These are phyloP conservation scores for Meyerozyma smithsonii DNA, from an alignment of 1,139 yeast genomes.

Conservation along the genomic window DNA sequence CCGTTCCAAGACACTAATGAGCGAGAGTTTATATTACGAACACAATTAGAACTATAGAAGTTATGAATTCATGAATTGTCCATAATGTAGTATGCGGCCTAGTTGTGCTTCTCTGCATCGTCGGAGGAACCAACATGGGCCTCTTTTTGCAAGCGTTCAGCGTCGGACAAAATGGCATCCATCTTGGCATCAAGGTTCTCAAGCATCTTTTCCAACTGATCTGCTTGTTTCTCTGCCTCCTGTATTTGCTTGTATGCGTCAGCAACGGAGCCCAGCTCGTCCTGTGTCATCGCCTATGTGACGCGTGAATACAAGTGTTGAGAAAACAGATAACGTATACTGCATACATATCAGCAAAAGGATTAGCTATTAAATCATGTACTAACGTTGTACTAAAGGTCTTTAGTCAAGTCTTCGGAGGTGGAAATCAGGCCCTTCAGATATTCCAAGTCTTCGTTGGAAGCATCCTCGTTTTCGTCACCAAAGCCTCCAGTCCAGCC, in stretches of 20 bases:
- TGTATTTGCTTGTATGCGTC: conserved; percentile 45
- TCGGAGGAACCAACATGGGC: conserved; percentile 7
- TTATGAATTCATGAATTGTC: not conserved
- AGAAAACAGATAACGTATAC: no score
- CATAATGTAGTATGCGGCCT: no score
- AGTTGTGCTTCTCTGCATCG: not conserved
- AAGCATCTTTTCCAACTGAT: conserved; percentile 47
- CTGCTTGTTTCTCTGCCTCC: conserved; percentile 56
- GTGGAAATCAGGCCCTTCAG: not conserved
- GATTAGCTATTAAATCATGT: no score
- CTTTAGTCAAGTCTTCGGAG: not conserved
- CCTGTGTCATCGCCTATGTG: not conserved
- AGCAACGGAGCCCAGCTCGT: conserved; percentile 19
- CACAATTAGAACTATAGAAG: not conserved
- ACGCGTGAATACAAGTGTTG: no score
- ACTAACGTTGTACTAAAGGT: no score
- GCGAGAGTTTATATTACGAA: conserved; percentile 31
- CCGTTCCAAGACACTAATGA: conserved; percentile 53
- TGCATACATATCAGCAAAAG: no score
- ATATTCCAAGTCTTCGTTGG: conserved; percentile 2
- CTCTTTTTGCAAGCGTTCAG: conserved; percentile 17
- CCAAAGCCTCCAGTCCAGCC: conserved; percentile 70
- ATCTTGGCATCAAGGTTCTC: conserved; percentile 53
- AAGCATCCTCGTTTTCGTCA: conserved; percentile 16
- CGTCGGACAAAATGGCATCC: conserved; percentile 42